Evolutionary conservation across 1,284 basidiomycete genomes (phyloP), one percentile per base, ranked within the genome.

Genomic region (Boletus subluridellus): DNA sequence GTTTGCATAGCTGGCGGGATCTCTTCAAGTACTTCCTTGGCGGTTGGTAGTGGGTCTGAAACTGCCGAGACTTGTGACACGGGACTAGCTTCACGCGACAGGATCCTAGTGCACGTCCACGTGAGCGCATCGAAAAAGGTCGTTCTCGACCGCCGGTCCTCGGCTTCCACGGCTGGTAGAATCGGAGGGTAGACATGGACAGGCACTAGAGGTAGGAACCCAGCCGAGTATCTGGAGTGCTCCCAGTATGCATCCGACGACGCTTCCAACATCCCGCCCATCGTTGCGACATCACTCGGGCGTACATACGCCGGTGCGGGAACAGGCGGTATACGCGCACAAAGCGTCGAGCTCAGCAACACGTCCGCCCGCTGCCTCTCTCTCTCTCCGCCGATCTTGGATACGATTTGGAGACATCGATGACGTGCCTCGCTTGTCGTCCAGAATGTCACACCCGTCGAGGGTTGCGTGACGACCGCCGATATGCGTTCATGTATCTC

Each of bases 341-440:
- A 60, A 4, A 48, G 21, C 3, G 38, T 59, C 32, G 57, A 60
- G 24, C 74, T 73, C 61, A 90, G 84, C 34, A 91, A 70, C 0
- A 83, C 85, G 32, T 76, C 73, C 0, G 82, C 83, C 26, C 89
- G 78, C 26, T 78, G 75, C 59, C 78, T 82, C 70, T 91, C 89
- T 58, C 73, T 76, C 4, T 76, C 73, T 1, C 89, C 89, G 1
- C 88, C 89, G 38, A 91, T 89, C 68, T 87, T 90, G 14, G 77
- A 76, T 5, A 90, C 84, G 54, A 92, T 92, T 32, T 82, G 78
- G 15, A 86, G 71, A 65, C 83, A 89, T 5, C 89, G 81, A 54
- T 82, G 81, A 39, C 84, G 80, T 1, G 90, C 90, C 67, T 92
- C 89, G 4, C 72, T 71, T 0, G 90, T 93, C 2, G 90, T 87